phyloP scores from a whole-genome alignment of 1,284 basidiomycete genomes.

The Lentinula novae-zelandiae region DNA sequence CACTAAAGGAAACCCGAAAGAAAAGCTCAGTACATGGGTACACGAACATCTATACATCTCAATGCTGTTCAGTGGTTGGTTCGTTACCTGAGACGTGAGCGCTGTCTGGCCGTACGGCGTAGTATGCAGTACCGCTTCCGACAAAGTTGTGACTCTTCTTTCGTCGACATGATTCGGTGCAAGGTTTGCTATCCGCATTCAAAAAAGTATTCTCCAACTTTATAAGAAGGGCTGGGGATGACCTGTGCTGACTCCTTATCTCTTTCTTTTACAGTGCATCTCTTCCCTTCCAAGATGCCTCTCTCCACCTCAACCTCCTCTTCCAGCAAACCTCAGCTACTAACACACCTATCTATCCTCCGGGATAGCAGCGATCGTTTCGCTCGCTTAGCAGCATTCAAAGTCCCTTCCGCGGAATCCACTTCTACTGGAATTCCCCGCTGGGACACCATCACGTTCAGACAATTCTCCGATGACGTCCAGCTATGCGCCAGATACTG shows the following conservation, averaged over 20 bases:
- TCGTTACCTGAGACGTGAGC: not conserved
- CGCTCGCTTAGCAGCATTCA: slow-evolving; percentile 38
- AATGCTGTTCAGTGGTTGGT: not conserved
- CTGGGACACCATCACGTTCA: slow-evolving; percentile 52
- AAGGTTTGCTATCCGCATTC: not conserved
- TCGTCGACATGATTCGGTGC: not conserved
- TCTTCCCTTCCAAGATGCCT: not conserved
- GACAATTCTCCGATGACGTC: slow-evolving; percentile 50
- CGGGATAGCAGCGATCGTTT: slow-evolving; percentile 1
- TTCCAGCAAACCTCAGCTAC: not conserved
- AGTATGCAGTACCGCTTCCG: not conserved
- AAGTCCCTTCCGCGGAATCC: slow-evolving; percentile 36
- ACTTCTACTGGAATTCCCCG: slow-evolving; percentile 27
- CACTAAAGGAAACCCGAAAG: not conserved
- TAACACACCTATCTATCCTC: slow-evolving; percentile 10
- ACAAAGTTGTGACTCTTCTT: not conserved
- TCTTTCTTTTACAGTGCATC: not conserved
- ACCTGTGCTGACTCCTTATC: not conserved
- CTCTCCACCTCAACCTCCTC: not conserved
- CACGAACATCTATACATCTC: not conserved
- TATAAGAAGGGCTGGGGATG: not conserved
- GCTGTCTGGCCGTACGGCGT: not conserved
- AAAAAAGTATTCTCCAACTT: not conserved
- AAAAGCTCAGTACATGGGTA: not conserved
- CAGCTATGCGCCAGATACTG: slow-evolving; percentile 55